Conservation (phyloP, 106 monocot species). For the Alisma plantagoaquatica region DNA sequence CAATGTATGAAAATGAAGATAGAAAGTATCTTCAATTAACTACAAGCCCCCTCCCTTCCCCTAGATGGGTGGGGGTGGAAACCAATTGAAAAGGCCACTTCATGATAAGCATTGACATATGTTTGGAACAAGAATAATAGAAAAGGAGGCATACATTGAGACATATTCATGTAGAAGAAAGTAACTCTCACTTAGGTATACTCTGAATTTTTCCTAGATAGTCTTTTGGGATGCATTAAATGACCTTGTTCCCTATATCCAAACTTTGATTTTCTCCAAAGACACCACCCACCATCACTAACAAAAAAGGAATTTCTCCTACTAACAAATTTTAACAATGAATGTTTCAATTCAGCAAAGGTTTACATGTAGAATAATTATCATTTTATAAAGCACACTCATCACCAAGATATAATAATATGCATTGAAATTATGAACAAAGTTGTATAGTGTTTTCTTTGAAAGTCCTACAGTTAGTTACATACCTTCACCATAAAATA, state of each 20-base stretch:
- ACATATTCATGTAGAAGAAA: no score
- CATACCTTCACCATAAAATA: slow-evolving; percentile 77
- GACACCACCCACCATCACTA: slow-evolving; percentile 98
- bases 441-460: no score
- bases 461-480: neutral
- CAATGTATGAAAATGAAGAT: no score
- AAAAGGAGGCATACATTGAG: no score
- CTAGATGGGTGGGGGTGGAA: no score
- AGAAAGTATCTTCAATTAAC: no score
- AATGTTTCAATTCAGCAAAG: neutral
- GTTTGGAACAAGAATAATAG: no score
- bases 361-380: neutral
- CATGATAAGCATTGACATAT: no score
- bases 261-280: slow-evolving; percentile 81
- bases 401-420: no score
- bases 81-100: no score
- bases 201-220: slow-evolving; percentile 60
- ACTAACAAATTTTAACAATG: slow-evolving; percentile 37
- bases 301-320: slow-evolving; percentile 62
- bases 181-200: slow-evolving; percentile 69
- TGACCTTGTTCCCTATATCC: slow-evolving; percentile 87
- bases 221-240: slow-evolving; percentile 52
- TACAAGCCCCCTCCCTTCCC: no score
- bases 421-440: no score
- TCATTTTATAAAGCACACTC: neutral